A percentile compares a stretch with the other conserved stretches of the same genome.
These are phyloP conservation scores for Capronia epimyces DNA, from an alignment of 2,329 filamentous ascomycete genomes.

Conservation along the genomic window DNA sequence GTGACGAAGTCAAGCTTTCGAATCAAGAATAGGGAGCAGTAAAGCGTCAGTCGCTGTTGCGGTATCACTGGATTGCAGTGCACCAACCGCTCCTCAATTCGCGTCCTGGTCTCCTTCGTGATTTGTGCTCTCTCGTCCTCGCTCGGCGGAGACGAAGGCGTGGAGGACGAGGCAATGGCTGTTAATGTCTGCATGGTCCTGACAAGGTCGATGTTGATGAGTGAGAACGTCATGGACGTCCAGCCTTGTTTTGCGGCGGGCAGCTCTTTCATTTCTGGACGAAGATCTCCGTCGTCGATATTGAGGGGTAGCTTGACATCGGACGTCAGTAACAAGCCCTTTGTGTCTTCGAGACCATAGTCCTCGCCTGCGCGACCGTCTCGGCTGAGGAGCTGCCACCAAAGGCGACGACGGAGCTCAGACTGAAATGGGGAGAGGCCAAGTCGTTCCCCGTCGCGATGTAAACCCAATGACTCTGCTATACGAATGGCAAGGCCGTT, in stretches of 20 bases:
- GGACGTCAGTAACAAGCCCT: constrained; percentile 8
- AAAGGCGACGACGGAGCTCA: constrained; percentile 23
- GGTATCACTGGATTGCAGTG: constrained; percentile 53
- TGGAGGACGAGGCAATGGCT: constrained; percentile 34
- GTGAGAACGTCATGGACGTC: constrained; percentile 54
- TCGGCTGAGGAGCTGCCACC: constrained; percentile 22
- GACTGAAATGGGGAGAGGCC: constrained; percentile 20
- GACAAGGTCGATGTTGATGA: constrained; percentile 51
- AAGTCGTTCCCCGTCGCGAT: constrained; percentile 15
- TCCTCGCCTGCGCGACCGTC: constrained; percentile 17
- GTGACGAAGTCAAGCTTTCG: constrained; percentile 37
- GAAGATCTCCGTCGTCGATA: constrained; percentile 14
- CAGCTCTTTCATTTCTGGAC: constrained; percentile 6
- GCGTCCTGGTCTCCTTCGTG: constrained; percentile 43
- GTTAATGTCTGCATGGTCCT: constrained; percentile 45
- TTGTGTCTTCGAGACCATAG: constrained; percentile 7
- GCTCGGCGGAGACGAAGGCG: constrained; percentile 1
- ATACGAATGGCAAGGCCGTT: constrained; percentile 23
- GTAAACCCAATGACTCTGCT: constrained; percentile 21
- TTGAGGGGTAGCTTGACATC: constrained; percentile 16
- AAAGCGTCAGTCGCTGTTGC: constrained; percentile 32
- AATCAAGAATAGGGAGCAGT: constrained; percentile 31
- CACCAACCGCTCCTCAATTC: constrained; percentile 45
- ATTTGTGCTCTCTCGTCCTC: constrained; percentile 39
- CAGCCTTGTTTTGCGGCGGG: constrained; percentile 40